Evolutionary conservation across 768 basidiomycete genomes (phyloP).

Genomic region (Tulasnella sp.): DNA sequence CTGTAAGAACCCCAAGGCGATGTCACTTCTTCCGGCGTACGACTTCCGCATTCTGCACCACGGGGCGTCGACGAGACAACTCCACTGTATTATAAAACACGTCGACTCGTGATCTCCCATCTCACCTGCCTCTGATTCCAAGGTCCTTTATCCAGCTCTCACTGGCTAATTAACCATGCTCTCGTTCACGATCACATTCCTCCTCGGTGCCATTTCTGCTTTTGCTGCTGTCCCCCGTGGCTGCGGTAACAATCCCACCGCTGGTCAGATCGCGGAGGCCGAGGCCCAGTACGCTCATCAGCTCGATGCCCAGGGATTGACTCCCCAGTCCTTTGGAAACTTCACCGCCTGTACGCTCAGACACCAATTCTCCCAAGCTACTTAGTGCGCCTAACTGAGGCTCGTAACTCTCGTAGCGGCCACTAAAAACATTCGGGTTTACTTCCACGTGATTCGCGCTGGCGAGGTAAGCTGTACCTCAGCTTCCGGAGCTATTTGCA

Average conservation of each 20-base stretch:
- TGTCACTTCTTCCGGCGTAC: not conserved
- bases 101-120: not conserved
- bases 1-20: not conserved
- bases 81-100: not conserved
- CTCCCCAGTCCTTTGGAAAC: not conserved
- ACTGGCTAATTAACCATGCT: not conserved
- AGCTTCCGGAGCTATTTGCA: not conserved
- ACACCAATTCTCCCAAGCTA: too few species aligned
- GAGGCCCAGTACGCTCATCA: slow-evolving; percentile 8
- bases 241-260: slow-evolving; percentile 3
- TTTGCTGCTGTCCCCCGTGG: slow-evolving; percentile 9
- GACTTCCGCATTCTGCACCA: not conserved
- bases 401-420: not conserved
- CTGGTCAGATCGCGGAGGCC: slow-evolving; percentile 7
- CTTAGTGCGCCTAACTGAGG: too few species aligned
- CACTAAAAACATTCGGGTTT: slow-evolving; percentile 13
- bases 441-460: slow-evolving; percentile 17
- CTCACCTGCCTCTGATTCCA: not conserved
- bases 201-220: slow-evolving; percentile 1
- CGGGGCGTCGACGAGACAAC: not conserved
- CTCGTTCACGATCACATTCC: not conserved
- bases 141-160: not conserved
- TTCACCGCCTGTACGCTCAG: not conserved
- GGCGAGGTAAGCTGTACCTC: not conserved
- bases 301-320: slow-evolving; percentile 3